phyloP scores from a whole-genome alignment of 805 yeast species.

The Starmerella cellae region DNA sequence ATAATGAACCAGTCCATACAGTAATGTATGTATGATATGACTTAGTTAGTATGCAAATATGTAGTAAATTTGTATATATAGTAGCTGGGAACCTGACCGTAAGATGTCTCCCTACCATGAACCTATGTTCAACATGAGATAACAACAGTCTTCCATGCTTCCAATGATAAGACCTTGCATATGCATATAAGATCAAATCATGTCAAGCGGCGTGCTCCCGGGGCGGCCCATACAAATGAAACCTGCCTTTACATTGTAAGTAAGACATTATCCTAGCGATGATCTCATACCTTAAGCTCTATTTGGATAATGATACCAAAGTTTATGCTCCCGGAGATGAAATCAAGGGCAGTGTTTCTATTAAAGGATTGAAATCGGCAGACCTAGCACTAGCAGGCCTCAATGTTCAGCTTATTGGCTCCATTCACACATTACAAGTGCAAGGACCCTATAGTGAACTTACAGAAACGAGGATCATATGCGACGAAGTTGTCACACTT shows the following conservation, averaged over 20 bases:
- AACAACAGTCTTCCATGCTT: too few species aligned
- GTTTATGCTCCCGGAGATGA: slow-evolving; percentile 5
- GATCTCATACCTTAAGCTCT: slow-evolving; percentile 3
- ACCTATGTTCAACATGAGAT: too few species aligned
- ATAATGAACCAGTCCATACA: too few species aligned
- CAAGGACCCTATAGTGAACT: slow-evolving; percentile 10
- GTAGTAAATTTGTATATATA: too few species aligned
- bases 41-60: too few species aligned
- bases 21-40: too few species aligned
- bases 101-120: too few species aligned
- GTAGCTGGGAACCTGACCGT: too few species aligned
- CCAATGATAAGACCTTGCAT: too few species aligned
- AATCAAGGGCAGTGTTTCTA: slow-evolving; percentile 4
- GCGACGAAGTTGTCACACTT: slow-evolving; percentile 4
- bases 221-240: neutral
- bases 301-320: slow-evolving; percentile 2
- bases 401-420: slow-evolving; percentile 2
- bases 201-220: neutral
- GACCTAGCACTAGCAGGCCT: slow-evolving; percentile 4
- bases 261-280: neutral
- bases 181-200: neutral
- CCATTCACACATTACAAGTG: slow-evolving; percentile 6
- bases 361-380: neutral
- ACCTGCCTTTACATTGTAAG: neutral
- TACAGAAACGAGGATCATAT: slow-evolving; percentile 2